Evolutionary conservation across 129 eudicot species (phyloP), one percentile per base, ranked within the genome.

Genomic region (Ambrosia trifida): DNA sequence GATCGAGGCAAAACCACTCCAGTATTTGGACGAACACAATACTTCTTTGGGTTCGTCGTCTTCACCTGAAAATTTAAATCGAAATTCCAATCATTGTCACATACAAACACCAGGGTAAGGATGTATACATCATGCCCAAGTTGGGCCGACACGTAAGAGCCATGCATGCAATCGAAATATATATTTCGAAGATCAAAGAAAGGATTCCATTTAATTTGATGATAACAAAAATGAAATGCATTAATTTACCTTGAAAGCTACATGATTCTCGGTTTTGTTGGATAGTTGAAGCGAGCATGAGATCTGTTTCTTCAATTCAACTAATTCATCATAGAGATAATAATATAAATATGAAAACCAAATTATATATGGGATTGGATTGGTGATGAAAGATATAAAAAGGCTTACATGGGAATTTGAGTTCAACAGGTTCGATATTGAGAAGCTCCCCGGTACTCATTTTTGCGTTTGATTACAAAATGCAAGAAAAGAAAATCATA

Each of bases 11-110:
- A 46, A 62, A 91, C 90, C 14, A 91, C 78, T 18, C 95, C 95
- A 3, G 90, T 85, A 74, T 88, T 91, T 0, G 95, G 95, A 43
- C 97, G 88, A 64, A 91, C 97, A 11, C 97, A 88, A 68, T 91
- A 91, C 60, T 91, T 91, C 85, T 91, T 90, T 0, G 97, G 97
- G 80, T 90, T 90, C 69, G 95, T 91, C 9, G 97, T 91, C 82
- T 91, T 91, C 60, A 91, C 95, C 97, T 91, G 80, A 64, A 75
- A 33, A 63, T 47, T 3, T 17, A 1, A 51, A 78, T 45, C 30
- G 11, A 19, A 74, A 41, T 71, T 64, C 43, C 58, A n/a, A 67
- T 56, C 73, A 75, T 40, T n/a, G 10, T 38, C 31, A 65, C 70
- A 33, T 31, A 53, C 2, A 64, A 2, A 9, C 14, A 68, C 36